A percentile compares a stretch with the other conserved stretches of the same genome.
Evolutionary conservation across 345 rosid species (phyloP).

Genomic region (Camelina laxa): DNA sequence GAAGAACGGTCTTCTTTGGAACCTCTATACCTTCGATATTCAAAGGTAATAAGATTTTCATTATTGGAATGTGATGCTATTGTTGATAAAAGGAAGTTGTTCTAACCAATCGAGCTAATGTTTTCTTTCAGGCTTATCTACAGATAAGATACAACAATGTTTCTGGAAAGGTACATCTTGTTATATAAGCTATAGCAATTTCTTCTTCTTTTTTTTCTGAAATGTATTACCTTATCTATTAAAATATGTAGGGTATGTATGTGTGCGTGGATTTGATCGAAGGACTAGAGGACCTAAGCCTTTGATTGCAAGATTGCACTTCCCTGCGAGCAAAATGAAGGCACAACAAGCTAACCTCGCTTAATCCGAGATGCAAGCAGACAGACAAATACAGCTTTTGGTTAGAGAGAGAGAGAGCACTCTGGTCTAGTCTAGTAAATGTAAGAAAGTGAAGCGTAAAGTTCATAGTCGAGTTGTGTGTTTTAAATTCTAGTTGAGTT

Average conservation of each 20-base stretch:
- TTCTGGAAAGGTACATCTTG: slow-evolving; percentile 84
- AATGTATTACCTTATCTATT: neutral
- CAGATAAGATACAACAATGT: slow-evolving; percentile 82
- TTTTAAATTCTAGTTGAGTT: slow-evolving; percentile 6
- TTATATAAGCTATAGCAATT: slow-evolving; percentile 2
- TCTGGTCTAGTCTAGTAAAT: neutral
- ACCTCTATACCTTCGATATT: slow-evolving; percentile 90
- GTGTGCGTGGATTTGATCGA: slow-evolving; percentile 89
- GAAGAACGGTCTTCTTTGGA: slow-evolving; percentile 90
- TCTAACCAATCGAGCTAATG: slow-evolving; percentile 13
- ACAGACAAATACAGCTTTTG: neutral
- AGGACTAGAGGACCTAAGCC: slow-evolving; percentile 74
- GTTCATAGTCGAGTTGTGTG: slow-evolving; percentile 4
- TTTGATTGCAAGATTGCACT: slow-evolving; percentile 79
- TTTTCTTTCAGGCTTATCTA: slow-evolving; percentile 62
- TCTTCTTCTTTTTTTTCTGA: neutral
- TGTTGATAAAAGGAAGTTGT: neutral
- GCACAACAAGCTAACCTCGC: slow-evolving; percentile 18
- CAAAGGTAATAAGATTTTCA: slow-evolving; percentile 58
- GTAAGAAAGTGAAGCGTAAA: slow-evolving; percentile 3
- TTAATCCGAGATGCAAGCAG: neutral
- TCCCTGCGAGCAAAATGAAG: slow-evolving; percentile 72
- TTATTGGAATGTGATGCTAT: slow-evolving; percentile 5
- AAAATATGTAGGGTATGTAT: slow-evolving; percentile 77
- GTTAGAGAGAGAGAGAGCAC: neutral